Percentiles rank a stretch among this genome's conserved stretches.
These are phyloP conservation scores for Lepidium didymum DNA, from an alignment of 345 rosid genomes.

Conservation along the genomic window DNA sequence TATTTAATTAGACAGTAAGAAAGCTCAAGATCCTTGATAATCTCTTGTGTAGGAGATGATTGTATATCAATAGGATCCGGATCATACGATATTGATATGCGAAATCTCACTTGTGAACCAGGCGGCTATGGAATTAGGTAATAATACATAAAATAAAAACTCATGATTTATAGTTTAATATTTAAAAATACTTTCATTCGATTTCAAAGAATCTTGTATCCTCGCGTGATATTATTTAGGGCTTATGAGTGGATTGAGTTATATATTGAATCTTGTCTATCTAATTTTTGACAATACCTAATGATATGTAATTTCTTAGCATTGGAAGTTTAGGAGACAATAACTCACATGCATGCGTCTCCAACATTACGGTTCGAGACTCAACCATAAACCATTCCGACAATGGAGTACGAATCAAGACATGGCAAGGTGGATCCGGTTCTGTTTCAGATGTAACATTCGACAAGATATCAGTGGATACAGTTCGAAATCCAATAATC, in stretches of 20 bases:
- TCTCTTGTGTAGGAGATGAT: conserved; percentile 71
- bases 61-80: conserved; percentile 87
- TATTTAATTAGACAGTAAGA: background rate
- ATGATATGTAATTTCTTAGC: conserved; percentile 36
- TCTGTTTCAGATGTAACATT: conserved; percentile 61
- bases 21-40: background rate
- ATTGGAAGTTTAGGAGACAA: conserved; percentile 84
- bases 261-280: too few relatives aligned
- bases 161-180: background rate
- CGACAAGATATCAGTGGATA: conserved; percentile 63
- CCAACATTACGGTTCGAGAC: conserved; percentile 78
- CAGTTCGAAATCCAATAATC: conserved; percentile 78
- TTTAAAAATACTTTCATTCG: background rate
- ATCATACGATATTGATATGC: conserved; percentile 59
- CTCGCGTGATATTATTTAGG: too few relatives aligned
- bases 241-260: too few relatives aligned
- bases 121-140: conserved; percentile 94
- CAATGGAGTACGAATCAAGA: conserved; percentile 89
- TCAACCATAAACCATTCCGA: conserved; percentile 54
- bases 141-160: background rate
- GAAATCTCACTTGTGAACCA: conserved; percentile 85
- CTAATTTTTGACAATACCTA: background rate
- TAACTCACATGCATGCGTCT: conserved; percentile 77
- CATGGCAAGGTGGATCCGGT: conserved; percentile 98
- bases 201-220: too few relatives aligned